Percentiles rank a stretch among this genome's conserved stretches.
Conservation (phyloP, 2,329 filamentous ascomycete genomes). For the Thielaviopsis cerberus region DNA sequence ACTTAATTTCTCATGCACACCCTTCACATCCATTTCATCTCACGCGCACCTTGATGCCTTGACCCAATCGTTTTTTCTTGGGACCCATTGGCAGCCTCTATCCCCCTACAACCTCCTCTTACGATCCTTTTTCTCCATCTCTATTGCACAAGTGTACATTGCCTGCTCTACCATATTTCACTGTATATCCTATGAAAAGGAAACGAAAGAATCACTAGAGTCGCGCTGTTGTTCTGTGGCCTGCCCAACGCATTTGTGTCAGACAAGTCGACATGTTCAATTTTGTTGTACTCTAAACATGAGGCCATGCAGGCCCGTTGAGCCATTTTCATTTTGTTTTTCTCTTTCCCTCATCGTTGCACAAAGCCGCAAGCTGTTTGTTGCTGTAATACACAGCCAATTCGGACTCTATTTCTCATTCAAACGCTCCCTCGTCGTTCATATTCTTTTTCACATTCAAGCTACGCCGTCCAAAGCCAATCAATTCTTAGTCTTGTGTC, state of each 20-base stretch:
- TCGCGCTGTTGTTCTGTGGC: background rate
- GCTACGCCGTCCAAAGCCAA: background rate
- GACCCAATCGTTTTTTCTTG: background rate
- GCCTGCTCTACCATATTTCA: background rate
- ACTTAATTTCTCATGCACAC: background rate
- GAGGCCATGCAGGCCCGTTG: background rate
- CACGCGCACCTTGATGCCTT: background rate
- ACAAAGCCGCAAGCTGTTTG: background rate
- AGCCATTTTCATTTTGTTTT: background rate
- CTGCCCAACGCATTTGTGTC: background rate
- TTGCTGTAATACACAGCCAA: background rate
- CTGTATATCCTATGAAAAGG: background rate
- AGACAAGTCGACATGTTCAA: background rate
- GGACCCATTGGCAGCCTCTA: background rate
- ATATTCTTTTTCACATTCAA: background rate
- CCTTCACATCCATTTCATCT: background rate
- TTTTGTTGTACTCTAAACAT: background rate
- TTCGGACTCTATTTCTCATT: background rate
- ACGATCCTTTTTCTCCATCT: background rate
- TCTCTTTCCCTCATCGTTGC: background rate
- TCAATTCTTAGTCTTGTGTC: background rate
- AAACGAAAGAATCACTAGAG: background rate
- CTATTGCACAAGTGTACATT: background rate
- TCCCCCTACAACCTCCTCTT: background rate
- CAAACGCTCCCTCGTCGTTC: background rate